A percentile compares a stretch with the other conserved stretches of the same genome.
These are phyloP conservation scores for Tolypocladium amazonense DNA, from an alignment of 2,329 filamentous ascomycete species.

Conservation along the genomic window DNA sequence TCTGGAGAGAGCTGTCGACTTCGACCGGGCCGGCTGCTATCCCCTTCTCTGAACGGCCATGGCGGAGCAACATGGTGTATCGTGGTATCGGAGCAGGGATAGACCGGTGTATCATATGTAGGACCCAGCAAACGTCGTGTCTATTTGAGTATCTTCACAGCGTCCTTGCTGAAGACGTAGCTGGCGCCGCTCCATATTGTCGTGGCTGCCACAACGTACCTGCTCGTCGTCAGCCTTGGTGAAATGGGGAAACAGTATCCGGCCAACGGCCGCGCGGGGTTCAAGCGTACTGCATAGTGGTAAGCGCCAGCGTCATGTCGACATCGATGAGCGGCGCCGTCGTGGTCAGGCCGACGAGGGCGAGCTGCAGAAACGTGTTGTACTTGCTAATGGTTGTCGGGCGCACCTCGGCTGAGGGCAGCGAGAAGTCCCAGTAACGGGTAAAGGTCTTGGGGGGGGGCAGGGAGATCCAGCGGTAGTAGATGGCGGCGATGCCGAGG, in stretches of 20 bases:
- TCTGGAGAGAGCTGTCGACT: background rate
- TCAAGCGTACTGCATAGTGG: constrained; percentile 50
- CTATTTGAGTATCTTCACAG: constrained; percentile 67
- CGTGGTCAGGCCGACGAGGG: constrained; percentile 75
- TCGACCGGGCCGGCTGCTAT: background rate
- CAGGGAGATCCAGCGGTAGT: constrained; percentile 91
- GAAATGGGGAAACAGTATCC: background rate
- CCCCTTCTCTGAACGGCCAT: background rate
- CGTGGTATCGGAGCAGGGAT: background rate
- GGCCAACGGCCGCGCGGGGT: background rate
- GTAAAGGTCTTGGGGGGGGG: constrained; percentile 86
- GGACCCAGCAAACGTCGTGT: background rate
- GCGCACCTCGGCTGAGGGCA: constrained; percentile 76
- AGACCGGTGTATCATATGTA: background rate
- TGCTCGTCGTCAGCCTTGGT: constrained; percentile 20
- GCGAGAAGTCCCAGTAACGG: constrained; percentile 94
- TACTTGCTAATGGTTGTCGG: constrained; percentile 80
- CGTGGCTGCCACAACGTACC: constrained; percentile 76
- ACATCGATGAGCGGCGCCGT: constrained; percentile 64
- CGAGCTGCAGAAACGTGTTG: constrained; percentile 87
- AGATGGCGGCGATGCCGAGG: constrained; percentile 76
- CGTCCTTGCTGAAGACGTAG: constrained; percentile 84
- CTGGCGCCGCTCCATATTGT: constrained; percentile 91
- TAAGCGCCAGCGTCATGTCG: constrained; percentile 44
- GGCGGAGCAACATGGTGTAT: background rate